Base-by-base conservation (phyloP, 2,329 filamentous ascomycete genomes). In the Ceratocystis cacaofunesta region DNA sequence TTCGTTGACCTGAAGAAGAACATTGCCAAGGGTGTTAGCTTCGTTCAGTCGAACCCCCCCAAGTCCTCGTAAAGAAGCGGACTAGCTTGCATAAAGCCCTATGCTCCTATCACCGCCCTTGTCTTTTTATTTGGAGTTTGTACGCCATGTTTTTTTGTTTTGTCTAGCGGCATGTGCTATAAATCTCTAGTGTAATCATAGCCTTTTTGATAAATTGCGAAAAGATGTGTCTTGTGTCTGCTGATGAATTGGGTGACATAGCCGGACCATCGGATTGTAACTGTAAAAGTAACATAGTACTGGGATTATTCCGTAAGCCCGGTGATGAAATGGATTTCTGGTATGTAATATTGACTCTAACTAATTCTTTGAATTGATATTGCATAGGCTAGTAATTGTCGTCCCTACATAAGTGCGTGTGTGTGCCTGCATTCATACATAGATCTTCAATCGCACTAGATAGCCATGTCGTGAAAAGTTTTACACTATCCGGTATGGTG, bases 1-100 rank as follows among this genome's bases (percentile, higher is more conserved):
- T 81, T 97, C 71, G 80, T 76, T 72, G 94, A 92, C 78, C 83
- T 94, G 76, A 88, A 89, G 83, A 89, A 88, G 85, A 96, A 97
- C 87, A 96, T 97, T 76, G 81, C 86, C 78, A 97, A 96, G 89
- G 90, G 90, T 76, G 80, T 85, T 68, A 71, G 76, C 67, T 86
- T 86, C 69, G 83, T 82, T 79, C 70, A 69, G 66, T 50, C 63
- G 60, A 65, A 67, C 63, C 66, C 66, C n/a, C 66, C 66, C 63
- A 67, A 67, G 66, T 67, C 62, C 61, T 57, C 65, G 32, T 66
- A 66, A 63, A 52, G 43, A 41, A 41, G 36, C 36, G 36, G 36
- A 55, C 32, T 65, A 46, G 6, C 44, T 60, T 32, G 28, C 36
- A 43, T 25, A 15, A 25, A 5, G 41, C 10, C 36, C 36, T 41